Evolutionary conservation across 106 monocot species (phyloP).

Genomic region (Hemerocallis citrina): DNA sequence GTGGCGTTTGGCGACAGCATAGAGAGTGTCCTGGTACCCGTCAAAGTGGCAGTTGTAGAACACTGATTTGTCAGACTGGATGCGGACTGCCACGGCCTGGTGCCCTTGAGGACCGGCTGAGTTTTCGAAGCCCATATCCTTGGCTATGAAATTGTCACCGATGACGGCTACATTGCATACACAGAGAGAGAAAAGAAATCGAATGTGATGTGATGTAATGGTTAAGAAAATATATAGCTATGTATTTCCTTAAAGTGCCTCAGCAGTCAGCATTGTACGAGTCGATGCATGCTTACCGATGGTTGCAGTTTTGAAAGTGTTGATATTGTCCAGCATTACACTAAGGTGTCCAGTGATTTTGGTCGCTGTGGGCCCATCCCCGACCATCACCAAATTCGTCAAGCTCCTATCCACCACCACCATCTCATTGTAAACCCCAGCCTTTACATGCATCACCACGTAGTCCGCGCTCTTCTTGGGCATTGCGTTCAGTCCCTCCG

Average conservation of each 20-base stretch:
- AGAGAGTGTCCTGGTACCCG: constrained; percentile 77
- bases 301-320: constrained; percentile 33
- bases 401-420: constrained; percentile 4
- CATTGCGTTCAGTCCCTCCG: constrained; percentile 8
- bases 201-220: too few species aligned
- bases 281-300: constrained; percentile 7
- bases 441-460: constrained; percentile 28
- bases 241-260: too few species aligned
- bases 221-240: too few species aligned
- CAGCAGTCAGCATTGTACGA: background rate
- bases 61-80: constrained; percentile 32
- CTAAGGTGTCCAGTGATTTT: constrained; percentile 20
- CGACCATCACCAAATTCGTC: constrained; percentile 24
- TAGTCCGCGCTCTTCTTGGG: background rate
- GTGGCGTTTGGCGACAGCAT: constrained; percentile 52
- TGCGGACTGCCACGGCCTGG: constrained; percentile 71
- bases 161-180: constrained; percentile 28
- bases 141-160: constrained; percentile 25
- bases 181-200: too few species aligned
- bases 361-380: constrained; percentile 25
- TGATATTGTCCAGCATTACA: constrained; percentile 6
- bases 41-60: constrained; percentile 61
- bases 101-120: constrained; percentile 59
- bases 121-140: constrained; percentile 55
- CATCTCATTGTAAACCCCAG: constrained; percentile 20